Evolutionary conservation across 129 eudicot genomes (phyloP).

Genomic region (Scalesia atractyloides): DNA sequence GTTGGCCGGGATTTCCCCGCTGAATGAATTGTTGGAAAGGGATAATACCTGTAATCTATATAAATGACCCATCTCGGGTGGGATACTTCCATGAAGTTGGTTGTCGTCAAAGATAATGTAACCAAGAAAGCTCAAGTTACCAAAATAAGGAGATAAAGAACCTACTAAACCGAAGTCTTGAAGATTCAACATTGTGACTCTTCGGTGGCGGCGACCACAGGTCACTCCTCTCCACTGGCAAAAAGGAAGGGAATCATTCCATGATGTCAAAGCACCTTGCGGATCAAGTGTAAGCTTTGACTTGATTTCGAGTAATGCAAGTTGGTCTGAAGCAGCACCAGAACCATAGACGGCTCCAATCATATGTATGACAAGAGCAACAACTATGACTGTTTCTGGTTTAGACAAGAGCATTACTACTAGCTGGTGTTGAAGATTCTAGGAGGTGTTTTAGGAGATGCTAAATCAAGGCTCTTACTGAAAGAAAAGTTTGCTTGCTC

Average conservation of each 20-base stretch:
- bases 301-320: neutral
- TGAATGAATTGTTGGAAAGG: conserved; percentile 10
- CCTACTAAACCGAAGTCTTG: neutral
- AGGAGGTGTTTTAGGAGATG: too few relatives aligned
- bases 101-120: conserved; percentile 1
- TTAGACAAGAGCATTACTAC: neutral
- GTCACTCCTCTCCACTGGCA: conserved; percentile 31
- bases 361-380: neutral
- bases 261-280: neutral
- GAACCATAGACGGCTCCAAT: neutral
- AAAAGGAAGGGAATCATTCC: conserved; percentile 27
- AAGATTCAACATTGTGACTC: conserved; percentile 24
- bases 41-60: neutral
- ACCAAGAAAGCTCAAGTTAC: conserved; percentile 24
- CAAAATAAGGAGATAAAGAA: conserved; percentile 33
- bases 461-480: too few relatives aligned
- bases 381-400: neutral
- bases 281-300: neutral
- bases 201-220: conserved; percentile 21
- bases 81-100: conserved; percentile 22
- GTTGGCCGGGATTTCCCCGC: conserved; percentile 24
- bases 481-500: too few relatives aligned
- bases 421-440: neutral
- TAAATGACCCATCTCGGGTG: conserved; percentile 3
- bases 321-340: neutral